Conservation (phyloP, 345 rosid species). For the Stellera chamaejasme region DNA sequence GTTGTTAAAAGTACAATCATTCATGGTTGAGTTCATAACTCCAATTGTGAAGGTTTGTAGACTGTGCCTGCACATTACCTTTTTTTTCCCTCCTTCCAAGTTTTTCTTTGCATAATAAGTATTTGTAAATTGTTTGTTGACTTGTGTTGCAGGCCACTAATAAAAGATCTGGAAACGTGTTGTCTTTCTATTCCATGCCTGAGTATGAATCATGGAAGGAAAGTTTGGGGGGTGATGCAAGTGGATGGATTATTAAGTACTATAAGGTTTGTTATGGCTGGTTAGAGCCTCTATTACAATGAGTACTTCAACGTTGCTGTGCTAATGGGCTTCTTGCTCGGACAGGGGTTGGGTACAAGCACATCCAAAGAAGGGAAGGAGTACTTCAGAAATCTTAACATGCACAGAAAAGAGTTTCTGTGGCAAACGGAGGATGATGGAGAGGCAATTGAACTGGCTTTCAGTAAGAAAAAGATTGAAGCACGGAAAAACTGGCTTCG, state of each 20-base stretch:
- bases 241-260: slow-evolving; percentile 83
- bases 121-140: not conserved
- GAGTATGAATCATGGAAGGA: slow-evolving; percentile 86
- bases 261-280: slow-evolving; percentile 60
- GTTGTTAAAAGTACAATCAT: slow-evolving; percentile 71
- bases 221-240: slow-evolving; percentile 54
- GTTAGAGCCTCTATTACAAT: not conserved
- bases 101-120: not conserved
- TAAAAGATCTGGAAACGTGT: slow-evolving; percentile 26
- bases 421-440: slow-evolving; percentile 84
- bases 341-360: slow-evolving; percentile 95
- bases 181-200: slow-evolving; percentile 89
- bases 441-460: slow-evolving; percentile 92
- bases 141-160: slow-evolving; percentile 51
- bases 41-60: slow-evolving; percentile 86
- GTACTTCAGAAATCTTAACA: slow-evolving; percentile 47
- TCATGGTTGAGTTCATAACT: slow-evolving; percentile 89
- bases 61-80: not conserved
- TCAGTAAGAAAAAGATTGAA: slow-evolving; percentile 92
- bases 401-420: slow-evolving; percentile 80
- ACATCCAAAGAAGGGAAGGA: slow-evolving; percentile 64
- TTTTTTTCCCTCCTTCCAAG: not conserved
- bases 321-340: not conserved
- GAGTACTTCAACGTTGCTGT: not conserved
- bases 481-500: slow-evolving; percentile 95